These are phyloP conservation scores for Phlyctochytrium planicorne DNA, from an alignment of 192 early-diverging fungal genomes.

Conservation along the genomic window DNA sequence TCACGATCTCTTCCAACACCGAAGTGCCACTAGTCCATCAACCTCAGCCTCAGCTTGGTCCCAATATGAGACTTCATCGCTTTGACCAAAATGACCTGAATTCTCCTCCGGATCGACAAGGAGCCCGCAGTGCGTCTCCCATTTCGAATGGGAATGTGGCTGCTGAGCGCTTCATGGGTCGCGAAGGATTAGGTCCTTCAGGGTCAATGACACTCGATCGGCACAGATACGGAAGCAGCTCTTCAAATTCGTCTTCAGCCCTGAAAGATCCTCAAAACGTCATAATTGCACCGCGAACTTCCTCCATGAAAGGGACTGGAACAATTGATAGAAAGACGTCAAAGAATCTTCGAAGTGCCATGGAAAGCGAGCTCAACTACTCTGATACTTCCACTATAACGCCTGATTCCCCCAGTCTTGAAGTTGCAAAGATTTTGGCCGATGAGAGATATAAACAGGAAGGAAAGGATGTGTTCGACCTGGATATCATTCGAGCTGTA, in stretches of 20 bases:
- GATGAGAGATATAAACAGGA: no score
- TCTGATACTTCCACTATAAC: not conserved
- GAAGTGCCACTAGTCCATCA: no score
- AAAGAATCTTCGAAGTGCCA: not conserved
- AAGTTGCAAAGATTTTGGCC: not conserved
- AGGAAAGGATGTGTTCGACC: no score
- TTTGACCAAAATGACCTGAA: not conserved
- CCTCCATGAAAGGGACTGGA: not conserved
- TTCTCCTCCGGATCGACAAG: not conserved
- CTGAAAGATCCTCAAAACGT: not conserved
- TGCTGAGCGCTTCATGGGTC: no score
- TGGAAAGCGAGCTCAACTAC: not conserved
- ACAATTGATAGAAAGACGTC: not conserved
- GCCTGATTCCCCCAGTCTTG: not conserved
- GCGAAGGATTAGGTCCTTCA: not conserved
- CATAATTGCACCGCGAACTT: not conserved
- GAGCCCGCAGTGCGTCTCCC: not conserved
- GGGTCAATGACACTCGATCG: not conserved
- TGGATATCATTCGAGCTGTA: no score
- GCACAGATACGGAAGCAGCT: not conserved
- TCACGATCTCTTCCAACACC: not conserved
- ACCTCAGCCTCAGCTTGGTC: not conserved
- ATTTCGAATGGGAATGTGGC: not conserved
- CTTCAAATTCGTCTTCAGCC: not conserved
- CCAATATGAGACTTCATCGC: not conserved